Evolutionary conservation across 75 land plant species (phyloP).

Genomic region (Picea sitchensis): DNA sequence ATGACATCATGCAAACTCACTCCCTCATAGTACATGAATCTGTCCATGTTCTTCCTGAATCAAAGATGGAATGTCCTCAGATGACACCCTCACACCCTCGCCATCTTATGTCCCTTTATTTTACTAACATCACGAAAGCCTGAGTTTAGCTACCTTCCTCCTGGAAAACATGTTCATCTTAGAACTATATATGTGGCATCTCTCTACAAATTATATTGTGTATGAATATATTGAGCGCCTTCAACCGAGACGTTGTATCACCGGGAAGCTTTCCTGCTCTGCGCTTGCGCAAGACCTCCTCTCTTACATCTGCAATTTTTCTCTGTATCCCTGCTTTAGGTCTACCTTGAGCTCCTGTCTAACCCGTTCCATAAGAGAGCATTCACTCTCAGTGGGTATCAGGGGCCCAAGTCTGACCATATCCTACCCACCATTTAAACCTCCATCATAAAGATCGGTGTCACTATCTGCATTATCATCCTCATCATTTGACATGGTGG

Average conservation of each 20-base stretch:
- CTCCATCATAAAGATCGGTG: constrained; percentile 19
- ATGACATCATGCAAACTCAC: constrained; percentile 59
- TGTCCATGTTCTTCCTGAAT: constrained; percentile 60
- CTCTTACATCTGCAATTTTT: constrained; percentile 40
- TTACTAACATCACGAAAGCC: too few species aligned
- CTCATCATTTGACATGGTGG: constrained; percentile 48
- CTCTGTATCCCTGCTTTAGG: constrained; percentile 40
- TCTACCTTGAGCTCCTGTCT: constrained; percentile 50
- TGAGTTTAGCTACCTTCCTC: too few species aligned
- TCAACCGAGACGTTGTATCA: constrained; percentile 41
- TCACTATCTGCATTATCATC: constrained; percentile 35
- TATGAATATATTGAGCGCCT: constrained; percentile 2
- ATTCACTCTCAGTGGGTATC: constrained; percentile 47
- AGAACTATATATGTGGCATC: too few species aligned
- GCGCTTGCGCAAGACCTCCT: constrained; percentile 50
- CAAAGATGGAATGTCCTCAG: constrained; percentile 29
- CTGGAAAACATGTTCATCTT: too few species aligned
- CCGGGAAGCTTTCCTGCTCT: constrained; percentile 59
- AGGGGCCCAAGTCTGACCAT: constrained; percentile 37
- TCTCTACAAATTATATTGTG: too few species aligned
- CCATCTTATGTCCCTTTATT: too few species aligned
- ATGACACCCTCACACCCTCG: too few species aligned
- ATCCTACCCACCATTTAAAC: constrained; percentile 23
- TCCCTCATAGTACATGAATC: constrained; percentile 78
- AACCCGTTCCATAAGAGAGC: constrained; percentile 50